Evolutionary conservation across 805 yeast species (phyloP), one percentile per base, ranked within the genome.

Genomic region (Ogataea nonfermentans): DNA sequence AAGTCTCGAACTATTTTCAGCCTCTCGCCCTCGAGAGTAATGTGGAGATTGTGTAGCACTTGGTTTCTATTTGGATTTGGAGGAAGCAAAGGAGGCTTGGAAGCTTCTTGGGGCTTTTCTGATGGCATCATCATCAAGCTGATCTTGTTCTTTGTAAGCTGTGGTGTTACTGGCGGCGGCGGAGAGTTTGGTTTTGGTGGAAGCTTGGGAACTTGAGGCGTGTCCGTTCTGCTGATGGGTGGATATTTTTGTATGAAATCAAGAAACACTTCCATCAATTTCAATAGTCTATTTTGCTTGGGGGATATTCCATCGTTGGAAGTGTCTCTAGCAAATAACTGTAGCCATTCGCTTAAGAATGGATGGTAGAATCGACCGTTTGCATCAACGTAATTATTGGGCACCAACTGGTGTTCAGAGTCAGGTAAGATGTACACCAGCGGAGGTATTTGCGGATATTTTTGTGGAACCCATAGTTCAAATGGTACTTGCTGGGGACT

Each of bases 341-440:
- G 26, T 4, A 12, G 9, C 95, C 95, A 85, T 19, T 62, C 65
- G n/a, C 80, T 60, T 29, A 84, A 58, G 40, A 70, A 73, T 0
- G 93, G 91, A 50, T 83, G 81, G 55, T 80, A 84, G 37, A 87
- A 71, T 32, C 66, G 62, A 1, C 96, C 96, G 59, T 72, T 84
- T 10, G 76, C 61, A 58, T 85, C 95, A 3, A 86, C 75, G 49
- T 74, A 68, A 47, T 78, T 80, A 17, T 83, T 81, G 0, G 89
- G 83, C 12, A 82, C 57, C 24, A 68, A 56, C 62, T 68, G 67
- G 10, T 55, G 57, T 16, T 61, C 54, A 24, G 64, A 65, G n/a
- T 78, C 71, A 2, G 82, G 41, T 22, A 16, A 68, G 9, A 89
- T 75, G 53, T 69, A 84, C 0, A 78, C 72, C n/a, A 78, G 51